phyloP scores from a whole-genome alignment of 495 filamentous ascomycete genomes.

The Lophiostoma macrostomum region DNA sequence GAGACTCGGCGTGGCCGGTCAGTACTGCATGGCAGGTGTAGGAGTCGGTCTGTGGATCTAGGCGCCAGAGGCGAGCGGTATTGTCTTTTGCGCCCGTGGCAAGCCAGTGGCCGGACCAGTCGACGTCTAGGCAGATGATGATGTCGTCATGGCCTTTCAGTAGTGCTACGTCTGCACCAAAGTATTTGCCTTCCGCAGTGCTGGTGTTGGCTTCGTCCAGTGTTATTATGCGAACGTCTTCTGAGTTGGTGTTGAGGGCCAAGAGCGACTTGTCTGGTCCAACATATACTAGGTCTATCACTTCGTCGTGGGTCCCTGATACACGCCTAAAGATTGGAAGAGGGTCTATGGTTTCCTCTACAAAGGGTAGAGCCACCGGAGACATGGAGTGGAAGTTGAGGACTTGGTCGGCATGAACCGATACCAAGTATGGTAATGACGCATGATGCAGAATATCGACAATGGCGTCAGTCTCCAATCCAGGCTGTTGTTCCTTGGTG shows the following conservation, averaged over 20 bases:
- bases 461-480: conserved; percentile 73
- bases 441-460: conserved; percentile 64
- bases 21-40: conserved; percentile 78
- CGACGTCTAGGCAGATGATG: conserved; percentile 87
- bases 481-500: conserved; percentile 63
- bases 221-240: conserved; percentile 84
- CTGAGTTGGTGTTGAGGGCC: conserved; percentile 91
- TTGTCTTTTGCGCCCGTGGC: conserved; percentile 97
- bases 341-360: conserved; percentile 43
- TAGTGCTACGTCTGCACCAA: conserved; percentile 79
- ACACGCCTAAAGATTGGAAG: conserved; percentile 65
- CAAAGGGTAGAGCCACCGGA: conserved; percentile 37
- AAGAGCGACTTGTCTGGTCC: conserved; percentile 74
- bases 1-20: conserved; percentile 87
- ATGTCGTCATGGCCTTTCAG: conserved; percentile 91
- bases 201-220: conserved; percentile 37
- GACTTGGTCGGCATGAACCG: conserved; percentile 86
- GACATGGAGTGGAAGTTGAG: conserved; percentile 65
- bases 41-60: conserved; percentile 71
- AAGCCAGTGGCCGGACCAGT: conserved; percentile 96
- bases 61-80: conserved; percentile 82
- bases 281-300: conserved; percentile 87
- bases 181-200: conserved; percentile 50
- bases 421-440: conserved; percentile 64
- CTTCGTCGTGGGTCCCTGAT: conserved; percentile 94